Percentiles rank a stretch among this genome's conserved stretches.
Conservation (phyloP, 2,329 filamentous ascomycete genomes). For the Remersonia thermophila region DNA sequence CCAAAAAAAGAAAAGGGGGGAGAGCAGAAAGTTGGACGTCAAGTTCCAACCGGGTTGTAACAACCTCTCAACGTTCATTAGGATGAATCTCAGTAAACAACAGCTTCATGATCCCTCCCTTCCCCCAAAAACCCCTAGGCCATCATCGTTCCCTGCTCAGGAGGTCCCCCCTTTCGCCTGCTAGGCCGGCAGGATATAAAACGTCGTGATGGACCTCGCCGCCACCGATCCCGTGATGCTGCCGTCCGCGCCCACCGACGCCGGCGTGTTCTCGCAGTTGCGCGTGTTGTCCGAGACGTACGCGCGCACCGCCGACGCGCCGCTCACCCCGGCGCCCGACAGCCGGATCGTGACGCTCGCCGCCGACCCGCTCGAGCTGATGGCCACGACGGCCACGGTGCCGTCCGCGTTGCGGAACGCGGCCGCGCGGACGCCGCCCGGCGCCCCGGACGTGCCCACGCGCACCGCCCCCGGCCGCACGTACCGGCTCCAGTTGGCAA, state of each 20-base stretch:
- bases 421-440: constrained; percentile 21
- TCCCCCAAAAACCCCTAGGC: too few relatives aligned
- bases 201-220: constrained; percentile 19
- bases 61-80: too few relatives aligned
- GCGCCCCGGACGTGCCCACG: constrained; percentile 19
- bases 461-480: constrained; percentile 27
- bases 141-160: too few relatives aligned
- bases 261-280: constrained; percentile 14
- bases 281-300: constrained; percentile 18
- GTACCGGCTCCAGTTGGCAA: constrained; percentile 28
- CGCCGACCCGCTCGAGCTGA: constrained; percentile 17
- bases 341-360: constrained; percentile 10
- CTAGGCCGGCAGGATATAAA: constrained; percentile 9
- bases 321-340: constrained; percentile 7
- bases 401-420: constrained; percentile 28
- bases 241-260: constrained; percentile 14
- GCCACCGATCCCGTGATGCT: constrained; percentile 21
- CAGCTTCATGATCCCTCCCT: too few relatives aligned
- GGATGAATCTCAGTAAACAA: too few relatives aligned
- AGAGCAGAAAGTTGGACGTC: too few relatives aligned
- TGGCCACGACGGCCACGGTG: constrained; percentile 26
- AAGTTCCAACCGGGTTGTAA: too few relatives aligned
- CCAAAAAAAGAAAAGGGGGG: too few relatives aligned
- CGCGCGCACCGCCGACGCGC: constrained; percentile 10
- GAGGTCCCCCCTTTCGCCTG: too few relatives aligned